phyloP scores from a whole-genome alignment of 179 eudicot genomes.

The Amaranthus tricolor region DNA sequence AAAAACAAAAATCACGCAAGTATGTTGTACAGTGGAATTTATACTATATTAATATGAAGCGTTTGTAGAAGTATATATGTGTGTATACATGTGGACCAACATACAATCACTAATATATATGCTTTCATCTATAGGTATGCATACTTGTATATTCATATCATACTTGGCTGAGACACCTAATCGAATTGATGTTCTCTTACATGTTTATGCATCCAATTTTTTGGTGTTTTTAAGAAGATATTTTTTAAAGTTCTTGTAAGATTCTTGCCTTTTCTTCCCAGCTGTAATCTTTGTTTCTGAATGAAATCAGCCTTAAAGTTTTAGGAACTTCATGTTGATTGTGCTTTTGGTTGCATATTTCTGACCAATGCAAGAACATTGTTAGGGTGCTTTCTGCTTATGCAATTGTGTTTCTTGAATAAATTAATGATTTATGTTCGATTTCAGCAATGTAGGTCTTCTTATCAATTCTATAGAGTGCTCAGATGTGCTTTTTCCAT shows the following conservation, averaged over 20 bases:
- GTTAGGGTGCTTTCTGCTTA: constrained; percentile 8
- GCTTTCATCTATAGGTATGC: too few species aligned
- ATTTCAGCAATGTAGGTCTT: neutral
- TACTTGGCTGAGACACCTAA: constrained; percentile 7
- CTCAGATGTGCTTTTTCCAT: neutral
- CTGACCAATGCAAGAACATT: neutral
- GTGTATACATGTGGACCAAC: neutral
- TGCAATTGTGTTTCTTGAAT: neutral
- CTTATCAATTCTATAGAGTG: neutral
- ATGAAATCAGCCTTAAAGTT: neutral
- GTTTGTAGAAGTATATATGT: neutral
- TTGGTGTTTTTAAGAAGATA: neutral
- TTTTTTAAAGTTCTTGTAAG: neutral
- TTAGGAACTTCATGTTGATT: neutral
- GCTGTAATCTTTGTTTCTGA: too few species aligned
- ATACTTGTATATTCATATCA: neutral
- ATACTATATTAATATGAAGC: neutral
- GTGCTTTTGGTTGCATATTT: neutral
- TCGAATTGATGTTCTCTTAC: neutral
- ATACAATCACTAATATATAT: neutral
- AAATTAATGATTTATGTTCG: neutral
- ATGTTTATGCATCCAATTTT: neutral
- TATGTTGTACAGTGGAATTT: constrained; percentile 32
- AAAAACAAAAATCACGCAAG: constrained; percentile 67
- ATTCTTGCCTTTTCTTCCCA: neutral